Base-by-base conservation (phyloP, 768 basidiomycete species). In the Termitomyces heimii region DNA sequence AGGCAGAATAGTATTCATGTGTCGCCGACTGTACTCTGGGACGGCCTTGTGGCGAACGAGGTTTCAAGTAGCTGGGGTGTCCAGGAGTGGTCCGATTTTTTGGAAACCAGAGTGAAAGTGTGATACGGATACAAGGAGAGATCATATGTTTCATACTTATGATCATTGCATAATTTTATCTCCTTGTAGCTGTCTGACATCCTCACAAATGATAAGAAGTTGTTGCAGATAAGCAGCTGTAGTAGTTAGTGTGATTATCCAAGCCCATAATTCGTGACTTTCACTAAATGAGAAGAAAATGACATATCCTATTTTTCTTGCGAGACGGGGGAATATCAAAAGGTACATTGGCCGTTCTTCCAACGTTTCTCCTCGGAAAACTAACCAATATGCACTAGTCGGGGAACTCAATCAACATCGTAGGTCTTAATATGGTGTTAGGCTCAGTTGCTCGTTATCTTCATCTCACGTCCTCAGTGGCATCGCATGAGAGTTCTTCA, bases 1-100 rank as follows among this genome's bases (percentile, higher is more conserved):
- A 78, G 95, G 60, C 94, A 97, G 74, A 97, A 98, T 60, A 80
- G 90, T 2, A 84, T 97, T 40, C 95, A 98, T 62, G 92, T 96
- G 47, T 94, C 93, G 1, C 92, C 94, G 4, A 89, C 92, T 40
- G 81, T 78, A 2, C 73, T 91, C 2, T 89, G 84, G 83, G 87
- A 94, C 62, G 89, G 92, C 50, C 75, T 87, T 55, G 66, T 91
- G 53, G 86, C 83, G 12, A 79, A 75, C 49, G 85, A 90, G 48
- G 76, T 94, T 32, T 88, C 86, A 5, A 93, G 92, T 66, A 80
- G 85, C 22, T 97, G 92, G 90, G 87, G 81, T 4, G 80, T 86
- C 65, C 76, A 76, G 40, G 89, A 97, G 67, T 96, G 94, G 94
- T 75, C 72, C 20, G 80, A 84, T 45, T 97, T 88, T 71, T 76